Conservation (phyloP, 495 filamentous ascomycete species). For the Talaromyces wortmannii region DNA sequence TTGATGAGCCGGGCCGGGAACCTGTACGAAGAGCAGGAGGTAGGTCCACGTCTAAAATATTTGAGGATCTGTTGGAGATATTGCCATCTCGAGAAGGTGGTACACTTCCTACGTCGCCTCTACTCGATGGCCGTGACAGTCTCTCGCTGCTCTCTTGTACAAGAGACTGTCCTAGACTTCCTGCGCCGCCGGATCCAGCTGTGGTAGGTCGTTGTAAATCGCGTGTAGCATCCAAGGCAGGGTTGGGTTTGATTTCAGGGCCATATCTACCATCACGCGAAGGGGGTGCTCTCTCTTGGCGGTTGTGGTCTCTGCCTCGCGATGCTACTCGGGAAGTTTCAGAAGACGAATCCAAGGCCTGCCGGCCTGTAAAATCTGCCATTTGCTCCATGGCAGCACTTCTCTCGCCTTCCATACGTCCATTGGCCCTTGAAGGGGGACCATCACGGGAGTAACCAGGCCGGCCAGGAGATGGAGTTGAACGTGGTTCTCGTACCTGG, state of each 20-base stretch:
- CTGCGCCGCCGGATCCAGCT: background rate
- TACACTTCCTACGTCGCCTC: constrained; percentile 1
- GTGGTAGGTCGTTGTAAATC: constrained; percentile 1
- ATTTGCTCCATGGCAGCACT: background rate
- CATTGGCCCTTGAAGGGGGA: background rate
- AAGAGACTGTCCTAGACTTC: background rate
- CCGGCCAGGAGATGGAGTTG: constrained; percentile 15
- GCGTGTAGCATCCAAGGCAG: background rate
- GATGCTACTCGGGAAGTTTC: background rate
- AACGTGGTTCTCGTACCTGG: constrained; percentile 25
- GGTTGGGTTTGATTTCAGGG: constrained; percentile 10
- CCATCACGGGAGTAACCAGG: background rate
- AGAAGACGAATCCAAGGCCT: background rate
- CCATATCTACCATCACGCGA: constrained; percentile 20
- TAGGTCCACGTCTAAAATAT: constrained; percentile 8
- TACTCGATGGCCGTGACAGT: constrained; percentile 1
- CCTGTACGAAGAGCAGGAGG: constrained; percentile 12
- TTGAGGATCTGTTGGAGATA: constrained; percentile 5
- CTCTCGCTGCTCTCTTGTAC: background rate
- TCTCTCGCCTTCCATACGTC: background rate
- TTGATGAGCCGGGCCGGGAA: constrained; percentile 10
- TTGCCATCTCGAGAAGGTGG: constrained; percentile 9
- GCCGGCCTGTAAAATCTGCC: background rate
- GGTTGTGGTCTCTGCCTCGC: background rate
- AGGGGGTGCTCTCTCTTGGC: constrained; percentile 15